A percentile compares a stretch with the other conserved stretches of the same genome.
phyloP scores from a whole-genome alignment of 208 protist genomes.

The Trypanosoma cruzi region DNA sequence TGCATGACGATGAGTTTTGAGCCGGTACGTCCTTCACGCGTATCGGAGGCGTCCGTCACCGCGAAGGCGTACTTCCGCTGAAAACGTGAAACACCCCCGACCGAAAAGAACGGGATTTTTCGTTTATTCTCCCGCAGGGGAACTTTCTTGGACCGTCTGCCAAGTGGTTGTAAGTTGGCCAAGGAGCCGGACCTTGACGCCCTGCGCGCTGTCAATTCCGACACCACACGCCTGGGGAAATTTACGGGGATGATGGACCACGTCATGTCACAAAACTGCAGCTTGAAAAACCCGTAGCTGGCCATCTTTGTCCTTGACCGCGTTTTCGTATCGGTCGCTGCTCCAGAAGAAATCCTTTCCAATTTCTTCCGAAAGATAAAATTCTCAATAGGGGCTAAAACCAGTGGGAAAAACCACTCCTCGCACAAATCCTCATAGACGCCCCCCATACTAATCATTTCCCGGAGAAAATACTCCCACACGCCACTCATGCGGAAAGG shows the following conservation, averaged over 20 bases:
- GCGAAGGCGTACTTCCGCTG: constrained; percentile 80
- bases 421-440: constrained; percentile 64
- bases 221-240: constrained; percentile 41
- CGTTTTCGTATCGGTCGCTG: constrained; percentile 5
- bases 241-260: constrained; percentile 76
- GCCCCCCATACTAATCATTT: constrained; percentile 54
- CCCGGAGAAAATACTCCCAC: constrained; percentile 65
- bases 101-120: constrained; percentile 41
- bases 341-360: background rate
- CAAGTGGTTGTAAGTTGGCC: no score
- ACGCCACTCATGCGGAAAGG: constrained; percentile 67
- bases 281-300: constrained; percentile 71
- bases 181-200: background rate
- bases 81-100: constrained; percentile 61
- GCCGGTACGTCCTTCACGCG: constrained; percentile 12
- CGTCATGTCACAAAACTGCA: constrained; percentile 62
- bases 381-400: constrained; percentile 33
- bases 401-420: constrained; percentile 78
- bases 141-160: no score
- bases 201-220: constrained; percentile 15
- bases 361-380: background rate
- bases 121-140: constrained; percentile 18
- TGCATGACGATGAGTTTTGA: constrained; percentile 68
- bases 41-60: constrained; percentile 35
- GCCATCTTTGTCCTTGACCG: background rate